phyloP scores from a whole-genome alignment of 1,139 yeast genomes.

The Saccharomycopsis crataegensis region DNA sequence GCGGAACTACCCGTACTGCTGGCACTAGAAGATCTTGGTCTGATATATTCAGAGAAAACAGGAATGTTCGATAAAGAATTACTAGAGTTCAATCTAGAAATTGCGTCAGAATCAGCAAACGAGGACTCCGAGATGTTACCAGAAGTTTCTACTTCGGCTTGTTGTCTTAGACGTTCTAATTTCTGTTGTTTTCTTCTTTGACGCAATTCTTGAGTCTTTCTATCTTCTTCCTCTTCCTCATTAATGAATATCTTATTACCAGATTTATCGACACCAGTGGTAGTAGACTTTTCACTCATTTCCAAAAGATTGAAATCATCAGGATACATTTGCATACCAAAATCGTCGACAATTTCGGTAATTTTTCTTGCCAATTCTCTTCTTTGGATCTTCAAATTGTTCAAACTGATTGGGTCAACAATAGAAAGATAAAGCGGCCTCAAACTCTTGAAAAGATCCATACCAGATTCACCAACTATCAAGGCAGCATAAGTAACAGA shows the following conservation, averaged over 20 bases:
- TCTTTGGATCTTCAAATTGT: conserved; percentile 49
- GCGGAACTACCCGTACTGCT: conserved; percentile 1
- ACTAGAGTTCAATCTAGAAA: conserved; percentile 46
- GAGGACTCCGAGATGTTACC: conserved; percentile 7
- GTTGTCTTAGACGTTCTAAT: conserved; percentile 16
- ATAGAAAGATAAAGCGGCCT: conserved; percentile 76
- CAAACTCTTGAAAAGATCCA: conserved; percentile 77
- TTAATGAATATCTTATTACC: conserved; percentile 25
- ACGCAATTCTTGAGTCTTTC: conserved; percentile 47
- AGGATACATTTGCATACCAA: conserved; percentile 74
- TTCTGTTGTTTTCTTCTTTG: conserved; percentile 31
- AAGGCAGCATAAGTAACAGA: conserved; percentile 80
- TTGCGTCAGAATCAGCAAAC: conserved; percentile 37
- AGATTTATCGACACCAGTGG: conserved; percentile 20
- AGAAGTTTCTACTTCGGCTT: conserved; percentile 10
- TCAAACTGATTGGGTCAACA: conserved; percentile 45
- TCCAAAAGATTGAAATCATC: conserved; percentile 55
- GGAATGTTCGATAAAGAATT: conserved; percentile 48
- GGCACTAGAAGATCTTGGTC: conserved; percentile 10
- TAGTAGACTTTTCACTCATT: conserved; percentile 28
- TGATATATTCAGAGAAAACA: conserved; percentile 17
- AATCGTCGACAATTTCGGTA: conserved; percentile 57
- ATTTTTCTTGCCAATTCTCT: conserved; percentile 49
- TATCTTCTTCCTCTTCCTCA: conserved; percentile 48
- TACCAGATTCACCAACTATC: conserved; percentile 85